Evolutionary conservation across 2,329 filamentous ascomycete species (phyloP), one percentile per base, ranked within the genome.

Genomic region (Aureobasidium pullulans): DNA sequence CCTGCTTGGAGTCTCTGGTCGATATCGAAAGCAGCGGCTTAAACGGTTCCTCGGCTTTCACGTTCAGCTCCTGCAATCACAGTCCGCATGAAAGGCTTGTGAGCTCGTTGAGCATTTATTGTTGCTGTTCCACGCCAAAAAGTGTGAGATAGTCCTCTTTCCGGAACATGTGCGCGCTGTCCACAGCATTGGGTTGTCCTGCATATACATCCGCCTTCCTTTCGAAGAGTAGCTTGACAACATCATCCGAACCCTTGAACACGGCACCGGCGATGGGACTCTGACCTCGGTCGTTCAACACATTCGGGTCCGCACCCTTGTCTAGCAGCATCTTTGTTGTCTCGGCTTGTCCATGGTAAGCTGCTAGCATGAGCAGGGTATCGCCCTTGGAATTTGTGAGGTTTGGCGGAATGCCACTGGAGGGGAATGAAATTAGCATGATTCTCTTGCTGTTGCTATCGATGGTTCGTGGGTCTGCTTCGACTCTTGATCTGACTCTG

Each of bases 321-420:
- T 81, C 74, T 1, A 89, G 70, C 10, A 90, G 77, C 61, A 87
- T 75, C 48, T 74, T 76, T 29, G 86, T 84, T 0, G 87, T 78
- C 0, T 80, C 76, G 1, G 79, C 76, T 58, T 89, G 84, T 10
- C 86, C 86, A 64, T 89, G 81, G 66, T 90, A 90, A 0, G 85
- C 80, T 0, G 86, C 83, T 1, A 90, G 79, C 87, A 90, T 90
- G 61, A 90, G 75, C 62, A 90, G 71, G n/a, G 82, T 88, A 69
- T 90, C 86, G 50, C 87, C 87, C 63, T 87, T 86, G 52, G 86
- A 81, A 66, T 90, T 89, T 23, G 85, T 88, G 70, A 90, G 76
- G 66, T 89, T 89, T 1, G 81, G 76, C 0, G 86, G 86, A 29
- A 90, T 74, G 1, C 87, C 86, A 1, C 50, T 54, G 6, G 9